A percentile compares a stretch with the other conserved stretches of the same genome.
phyloP scores from a whole-genome alignment of 225 moss, liverwort and hornwort genomes.

The Polytrichum formosum region DNA sequence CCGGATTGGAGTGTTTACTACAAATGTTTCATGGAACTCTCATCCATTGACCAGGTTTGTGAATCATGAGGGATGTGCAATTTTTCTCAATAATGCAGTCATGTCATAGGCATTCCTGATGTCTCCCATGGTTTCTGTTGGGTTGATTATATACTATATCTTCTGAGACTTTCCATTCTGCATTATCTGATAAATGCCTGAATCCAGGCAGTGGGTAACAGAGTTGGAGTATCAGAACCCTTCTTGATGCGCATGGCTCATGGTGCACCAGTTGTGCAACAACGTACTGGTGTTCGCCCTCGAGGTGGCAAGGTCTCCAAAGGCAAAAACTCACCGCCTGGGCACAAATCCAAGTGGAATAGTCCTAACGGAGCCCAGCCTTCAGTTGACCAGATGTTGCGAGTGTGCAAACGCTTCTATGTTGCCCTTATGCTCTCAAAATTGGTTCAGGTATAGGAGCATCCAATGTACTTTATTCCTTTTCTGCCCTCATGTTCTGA shows the following conservation, averaged over 20 bases:
- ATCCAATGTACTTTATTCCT: background rate
- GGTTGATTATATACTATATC: no score
- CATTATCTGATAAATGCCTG: constrained; percentile 6
- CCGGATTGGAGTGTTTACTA: constrained; percentile 92
- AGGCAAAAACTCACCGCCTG: constrained; percentile 41
- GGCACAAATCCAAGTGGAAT: constrained; percentile 45
- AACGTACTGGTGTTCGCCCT: constrained; percentile 52
- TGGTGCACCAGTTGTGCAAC: constrained; percentile 65
- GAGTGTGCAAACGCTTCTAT: constrained; percentile 88
- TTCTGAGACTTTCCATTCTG: background rate
- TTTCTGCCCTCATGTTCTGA: background rate
- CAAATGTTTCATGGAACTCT: constrained; percentile 88
- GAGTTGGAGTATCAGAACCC: constrained; percentile 88
- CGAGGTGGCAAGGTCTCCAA: constrained; percentile 56
- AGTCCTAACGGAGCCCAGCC: constrained; percentile 40
- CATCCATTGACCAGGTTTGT: constrained; percentile 84
- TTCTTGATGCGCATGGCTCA: constrained; percentile 98
- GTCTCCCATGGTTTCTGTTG: no score
- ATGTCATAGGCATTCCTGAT: no score
- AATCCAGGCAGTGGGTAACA: constrained; percentile 75
- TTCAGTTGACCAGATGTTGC: constrained; percentile 64
- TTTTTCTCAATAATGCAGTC: no score
- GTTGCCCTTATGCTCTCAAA: constrained; percentile 93
- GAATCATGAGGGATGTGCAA: no score
- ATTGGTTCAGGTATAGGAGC: constrained; percentile 71